These are phyloP conservation scores for Backusella sp. DNA, from an alignment of 192 early-diverging fungal species.

Conservation along the genomic window DNA sequence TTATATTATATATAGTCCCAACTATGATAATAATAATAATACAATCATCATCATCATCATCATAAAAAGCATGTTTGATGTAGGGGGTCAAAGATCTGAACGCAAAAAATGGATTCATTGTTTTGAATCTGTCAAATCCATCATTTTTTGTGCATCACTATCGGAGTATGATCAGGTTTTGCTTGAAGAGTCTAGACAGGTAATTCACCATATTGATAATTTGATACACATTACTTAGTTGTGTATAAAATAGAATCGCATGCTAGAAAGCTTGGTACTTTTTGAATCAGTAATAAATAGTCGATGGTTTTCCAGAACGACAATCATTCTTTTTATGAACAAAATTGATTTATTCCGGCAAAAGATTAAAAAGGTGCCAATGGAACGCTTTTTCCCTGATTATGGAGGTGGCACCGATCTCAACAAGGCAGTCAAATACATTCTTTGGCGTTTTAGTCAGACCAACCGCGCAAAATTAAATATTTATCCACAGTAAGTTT, in stretches of 20 bases:
- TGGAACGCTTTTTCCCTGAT: slow-evolving; percentile 79
- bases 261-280: slow-evolving; percentile 79
- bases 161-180: slow-evolving; percentile 86
- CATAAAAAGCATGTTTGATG: slow-evolving; percentile 64
- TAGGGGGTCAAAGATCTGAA: slow-evolving; percentile 71
- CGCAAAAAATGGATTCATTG: slow-evolving; percentile 77
- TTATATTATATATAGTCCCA: slow-evolving; percentile 19
- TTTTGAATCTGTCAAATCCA: slow-evolving; percentile 75
- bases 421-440: slow-evolving; percentile 82
- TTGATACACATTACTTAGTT: not conserved
- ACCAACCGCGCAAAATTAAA: slow-evolving; percentile 78
- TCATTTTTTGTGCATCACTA: slow-evolving; percentile 85
- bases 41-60: not conserved
- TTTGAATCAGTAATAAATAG: slow-evolving; percentile 87
- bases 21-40: not conserved
- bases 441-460: slow-evolving; percentile 87
- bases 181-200: slow-evolving; percentile 66
- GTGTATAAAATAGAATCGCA: slow-evolving; percentile 62
- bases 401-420: slow-evolving; percentile 72
- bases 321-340: slow-evolving; percentile 84
- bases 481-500: slow-evolving; percentile 77
- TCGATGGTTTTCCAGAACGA: slow-evolving; percentile 79
- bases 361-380: slow-evolving; percentile 68
- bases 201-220: slow-evolving; percentile 9
- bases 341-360: slow-evolving; percentile 81